Evolutionary conservation across 371 early-diverging fungal genomes (phyloP), one percentile per base, ranked within the genome.

Genomic region (Apophysomyces ossiformis): DNA sequence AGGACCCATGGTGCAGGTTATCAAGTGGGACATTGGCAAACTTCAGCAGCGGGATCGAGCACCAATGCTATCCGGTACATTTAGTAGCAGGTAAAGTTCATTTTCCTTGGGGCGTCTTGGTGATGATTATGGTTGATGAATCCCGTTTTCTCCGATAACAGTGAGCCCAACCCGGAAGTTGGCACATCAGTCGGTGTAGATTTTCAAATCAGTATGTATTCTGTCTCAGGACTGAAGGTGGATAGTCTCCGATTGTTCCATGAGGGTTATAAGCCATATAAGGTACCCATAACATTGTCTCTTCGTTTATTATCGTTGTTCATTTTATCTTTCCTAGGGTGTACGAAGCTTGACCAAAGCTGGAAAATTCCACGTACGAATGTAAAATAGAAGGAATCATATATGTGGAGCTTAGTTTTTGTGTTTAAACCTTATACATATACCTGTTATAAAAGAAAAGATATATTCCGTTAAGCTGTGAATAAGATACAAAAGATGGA

Each of bases 241-340:
- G 93, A 92, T 67, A 81, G 85, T 47, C 78, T 95, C 67, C 85
- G 89, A 45, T 67, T 95, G 41, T 88, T 85, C 68, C 86, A 90
- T 71, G 95, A 95, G 73, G 79, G 76, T 1, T 95, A 94, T 73
- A 92, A 90, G 60, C 92, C 93, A 12, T 93, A 89, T 74, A 93
- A 93, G 87, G 92, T 84, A 74, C 65, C 11, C 37, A 13, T 11
- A 12, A 15, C 21, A 44, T 26, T 4, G 46, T 26, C 11, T 7
- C 18, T 36, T 45, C 8, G 7, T 18, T 64, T 41, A 62, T 15
- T 63, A 3, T 26, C 32, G 3, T 39, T n/a, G 57, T 36, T 54
- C n/a, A 44, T 26, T 36, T 38, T 16, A 7, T 50, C 37, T 44
- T 26, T 26, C 32, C 32, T 66, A 86, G 86, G 93, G 91, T 41